A percentile compares a stretch with the other conserved stretches of the same genome.
phyloP scores from a whole-genome alignment of 345 rosid species.

The Acer yangbiense region DNA sequence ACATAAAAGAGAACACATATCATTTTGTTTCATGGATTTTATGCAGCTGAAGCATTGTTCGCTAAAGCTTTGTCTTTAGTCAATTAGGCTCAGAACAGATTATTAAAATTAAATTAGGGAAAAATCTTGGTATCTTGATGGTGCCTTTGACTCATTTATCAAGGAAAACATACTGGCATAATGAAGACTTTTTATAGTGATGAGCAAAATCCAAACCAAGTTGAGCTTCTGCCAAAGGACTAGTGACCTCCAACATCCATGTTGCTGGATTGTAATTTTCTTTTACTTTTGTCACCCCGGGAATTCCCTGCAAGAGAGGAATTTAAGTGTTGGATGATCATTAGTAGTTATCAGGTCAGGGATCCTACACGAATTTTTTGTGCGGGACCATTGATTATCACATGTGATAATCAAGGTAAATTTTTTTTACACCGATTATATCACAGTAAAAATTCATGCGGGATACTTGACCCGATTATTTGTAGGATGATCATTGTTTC shows the following conservation, averaged over 20 bases:
- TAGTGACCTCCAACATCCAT: constrained; percentile 54
- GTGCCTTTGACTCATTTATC: too few species aligned
- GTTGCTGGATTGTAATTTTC: constrained; percentile 55
- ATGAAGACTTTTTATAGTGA: constrained; percentile 35
- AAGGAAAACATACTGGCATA: constrained; percentile 27
- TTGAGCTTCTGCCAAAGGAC: constrained; percentile 30
- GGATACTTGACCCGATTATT: too few species aligned
- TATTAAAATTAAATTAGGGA: too few species aligned
- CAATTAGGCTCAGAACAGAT: too few species aligned
- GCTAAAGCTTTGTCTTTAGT: not conserved
- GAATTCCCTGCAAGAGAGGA: constrained; percentile 23
- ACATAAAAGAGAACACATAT: not conserved
- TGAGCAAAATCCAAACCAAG: constrained; percentile 37
- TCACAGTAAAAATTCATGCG: too few species aligned
- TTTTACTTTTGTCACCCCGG: constrained; percentile 43
- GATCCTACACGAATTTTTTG: too few species aligned
- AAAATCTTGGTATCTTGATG: too few species aligned
- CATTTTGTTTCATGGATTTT: not conserved
- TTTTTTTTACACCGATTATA: too few species aligned
- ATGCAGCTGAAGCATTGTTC: not conserved
- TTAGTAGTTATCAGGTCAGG: not conserved
- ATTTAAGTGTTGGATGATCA: not conserved
- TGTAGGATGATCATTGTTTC: not conserved
- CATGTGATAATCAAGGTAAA: too few species aligned
- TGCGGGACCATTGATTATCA: too few species aligned